Conservation (phyloP, 2,329 filamentous ascomycete species). For the Colletotrichum cuscutae region DNA sequence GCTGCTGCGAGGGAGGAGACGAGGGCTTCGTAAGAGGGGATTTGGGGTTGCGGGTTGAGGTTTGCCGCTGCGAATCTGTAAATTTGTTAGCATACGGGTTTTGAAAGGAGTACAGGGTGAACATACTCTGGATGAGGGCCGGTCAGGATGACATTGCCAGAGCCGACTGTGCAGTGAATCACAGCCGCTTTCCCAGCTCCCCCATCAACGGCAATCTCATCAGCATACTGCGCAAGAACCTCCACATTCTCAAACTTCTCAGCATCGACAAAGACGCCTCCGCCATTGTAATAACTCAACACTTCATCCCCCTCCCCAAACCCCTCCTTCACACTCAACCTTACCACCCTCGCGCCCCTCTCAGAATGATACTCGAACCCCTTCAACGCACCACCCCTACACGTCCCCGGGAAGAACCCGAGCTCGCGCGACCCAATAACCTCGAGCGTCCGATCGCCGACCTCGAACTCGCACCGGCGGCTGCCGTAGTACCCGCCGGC, state of each 20-base stretch:
- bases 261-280: slow-evolving; percentile 90
- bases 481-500: slow-evolving; percentile 94
- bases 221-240: slow-evolving; percentile 82
- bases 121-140: slow-evolving; percentile 90
- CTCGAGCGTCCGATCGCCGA: slow-evolving; percentile 78
- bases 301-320: slow-evolving; percentile 73
- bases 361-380: slow-evolving; percentile 95
- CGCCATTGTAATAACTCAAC: slow-evolving; percentile 90
- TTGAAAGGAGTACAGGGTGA: not conserved
- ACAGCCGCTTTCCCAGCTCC: slow-evolving; percentile 81
- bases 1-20: slow-evolving; percentile 75
- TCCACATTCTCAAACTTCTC: slow-evolving; percentile 75
- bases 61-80: slow-evolving; percentile 84
- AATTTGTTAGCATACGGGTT: not conserved
- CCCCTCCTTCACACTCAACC: slow-evolving; percentile 66
- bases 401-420: slow-evolving; percentile 86
- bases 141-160: slow-evolving; percentile 82
- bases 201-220: slow-evolving; percentile 79
- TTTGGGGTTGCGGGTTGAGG: slow-evolving; percentile 72
- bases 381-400: slow-evolving; percentile 85
- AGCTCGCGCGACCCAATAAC: slow-evolving; percentile 88
- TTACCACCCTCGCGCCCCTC: slow-evolving; percentile 79
- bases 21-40: slow-evolving; percentile 75
- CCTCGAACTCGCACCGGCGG: slow-evolving; percentile 88
- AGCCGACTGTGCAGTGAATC: slow-evolving; percentile 84